phyloP scores from a whole-genome alignment of 129 eudicot genomes.

The Chrysanthemum makinoi region DNA sequence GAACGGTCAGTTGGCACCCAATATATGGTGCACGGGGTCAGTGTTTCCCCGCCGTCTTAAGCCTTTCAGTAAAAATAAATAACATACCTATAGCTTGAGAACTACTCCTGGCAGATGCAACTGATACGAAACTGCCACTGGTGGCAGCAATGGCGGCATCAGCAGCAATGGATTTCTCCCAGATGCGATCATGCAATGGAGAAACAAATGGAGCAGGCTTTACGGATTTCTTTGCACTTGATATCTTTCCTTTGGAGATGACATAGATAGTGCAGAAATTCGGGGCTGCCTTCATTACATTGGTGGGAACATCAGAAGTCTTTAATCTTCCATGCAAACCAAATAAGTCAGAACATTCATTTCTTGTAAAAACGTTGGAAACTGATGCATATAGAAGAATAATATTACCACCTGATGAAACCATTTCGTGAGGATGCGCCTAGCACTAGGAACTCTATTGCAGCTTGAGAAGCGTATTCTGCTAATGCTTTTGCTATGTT shows the following conservation, averaged over 20 bases:
- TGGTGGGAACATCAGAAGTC: slow-evolving; percentile 51
- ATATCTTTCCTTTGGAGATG: slow-evolving; percentile 70
- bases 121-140: slow-evolving; percentile 17
- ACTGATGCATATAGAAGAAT: background rate
- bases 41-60: no score
- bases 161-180: slow-evolving; percentile 15
- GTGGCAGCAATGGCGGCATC: background rate
- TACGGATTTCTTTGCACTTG: slow-evolving; percentile 56
- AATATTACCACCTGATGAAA: slow-evolving; percentile 50
- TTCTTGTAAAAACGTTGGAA: background rate
- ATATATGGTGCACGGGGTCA: no score
- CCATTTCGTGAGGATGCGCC: slow-evolving; percentile 84
- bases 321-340: slow-evolving; percentile 46
- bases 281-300: slow-evolving; percentile 54
- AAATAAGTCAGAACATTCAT: slow-evolving; percentile 15
- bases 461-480: slow-evolving; percentile 57
- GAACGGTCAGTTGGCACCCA: no score
- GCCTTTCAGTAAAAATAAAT: background rate
- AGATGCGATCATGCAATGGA: slow-evolving; percentile 42
- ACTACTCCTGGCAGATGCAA: slow-evolving; percentile 31
- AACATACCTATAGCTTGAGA: slow-evolving; percentile 34
- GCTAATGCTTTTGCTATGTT: slow-evolving; percentile 53
- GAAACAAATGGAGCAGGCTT: slow-evolving; percentile 58
- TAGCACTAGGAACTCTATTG: slow-evolving; percentile 65
- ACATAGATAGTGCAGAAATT: slow-evolving; percentile 82